phyloP scores from a whole-genome alignment of 805 yeast genomes.

The Wickerhamiella australiensis region DNA sequence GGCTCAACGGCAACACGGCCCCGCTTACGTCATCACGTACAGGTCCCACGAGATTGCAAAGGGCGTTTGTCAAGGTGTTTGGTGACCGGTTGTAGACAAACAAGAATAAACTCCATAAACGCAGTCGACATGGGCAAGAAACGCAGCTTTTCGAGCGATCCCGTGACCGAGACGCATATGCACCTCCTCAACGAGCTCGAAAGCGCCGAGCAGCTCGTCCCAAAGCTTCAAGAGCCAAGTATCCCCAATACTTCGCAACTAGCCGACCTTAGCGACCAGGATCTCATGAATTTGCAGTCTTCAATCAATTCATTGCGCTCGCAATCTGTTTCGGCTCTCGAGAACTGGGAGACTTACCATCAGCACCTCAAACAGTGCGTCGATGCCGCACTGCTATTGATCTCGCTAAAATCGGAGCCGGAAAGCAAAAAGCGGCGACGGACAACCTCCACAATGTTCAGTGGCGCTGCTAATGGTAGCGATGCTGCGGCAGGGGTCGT shows the following conservation, averaged over 20 bases:
- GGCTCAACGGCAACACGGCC: conserved; percentile 43
- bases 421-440: conserved; percentile 18
- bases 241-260: neutral
- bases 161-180: conserved; percentile 11
- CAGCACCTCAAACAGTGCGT: conserved; percentile 20
- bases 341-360: conserved; percentile 18
- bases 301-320: neutral
- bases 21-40: conserved; percentile 56
- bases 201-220: neutral
- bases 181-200: conserved; percentile 3
- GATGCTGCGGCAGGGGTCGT: conserved; percentile 21
- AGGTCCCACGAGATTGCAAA: conserved; percentile 42
- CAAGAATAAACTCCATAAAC: neutral
- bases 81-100: conserved; percentile 24
- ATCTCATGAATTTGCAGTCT: conserved; percentile 4
- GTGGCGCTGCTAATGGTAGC: neutral
- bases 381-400: conserved; percentile 20
- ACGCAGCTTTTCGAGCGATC: conserved; percentile 9
- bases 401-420: conserved; percentile 17
- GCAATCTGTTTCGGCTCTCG: conserved; percentile 8
- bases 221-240: conserved; percentile 6
- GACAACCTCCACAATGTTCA: conserved; percentile 5
- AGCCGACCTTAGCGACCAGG: conserved; percentile 4
- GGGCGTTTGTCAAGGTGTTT: conserved; percentile 22
- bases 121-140: neutral